Evolutionary conservation across 2,329 filamentous ascomycete genomes (phyloP).

Genomic region (Hypoxylon sp.): DNA sequence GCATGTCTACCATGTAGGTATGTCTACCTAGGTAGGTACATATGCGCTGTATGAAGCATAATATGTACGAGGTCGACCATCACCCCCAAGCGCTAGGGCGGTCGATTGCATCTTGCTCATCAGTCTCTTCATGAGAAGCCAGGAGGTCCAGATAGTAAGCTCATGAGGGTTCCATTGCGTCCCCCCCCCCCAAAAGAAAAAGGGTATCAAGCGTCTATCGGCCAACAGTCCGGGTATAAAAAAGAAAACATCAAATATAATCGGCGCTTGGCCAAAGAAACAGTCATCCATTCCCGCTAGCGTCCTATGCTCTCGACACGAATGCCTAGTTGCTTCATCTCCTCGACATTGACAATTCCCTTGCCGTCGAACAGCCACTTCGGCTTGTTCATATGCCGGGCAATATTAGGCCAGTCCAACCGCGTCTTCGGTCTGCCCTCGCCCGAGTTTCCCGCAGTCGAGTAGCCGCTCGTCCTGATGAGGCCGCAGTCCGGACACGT

Average conservation of each 20-base stretch:
- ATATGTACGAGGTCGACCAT: too few species aligned
- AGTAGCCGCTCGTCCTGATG: slow-evolving; percentile 50
- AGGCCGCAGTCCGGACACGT: slow-evolving; percentile 61
- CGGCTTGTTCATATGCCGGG: slow-evolving; percentile 59
- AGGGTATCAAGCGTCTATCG: slow-evolving; percentile 2
- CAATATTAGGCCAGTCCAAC: slow-evolving; percentile 61
- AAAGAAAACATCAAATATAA: background rate
- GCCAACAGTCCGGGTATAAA: slow-evolving; percentile 19
- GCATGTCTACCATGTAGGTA: too few species aligned
- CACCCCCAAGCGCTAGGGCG: too few species aligned
- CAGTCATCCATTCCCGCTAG: slow-evolving; percentile 1
- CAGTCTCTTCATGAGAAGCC: too few species aligned
- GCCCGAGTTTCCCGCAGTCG: slow-evolving; percentile 53
- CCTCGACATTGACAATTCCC: slow-evolving; percentile 58
- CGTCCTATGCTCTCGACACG: slow-evolving; percentile 60
- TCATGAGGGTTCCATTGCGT: background rate
- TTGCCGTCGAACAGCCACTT: slow-evolving; percentile 66
- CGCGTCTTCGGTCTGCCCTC: slow-evolving; percentile 57
- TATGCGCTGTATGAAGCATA: background rate
- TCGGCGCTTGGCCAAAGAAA: background rate
- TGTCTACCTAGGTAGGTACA: too few species aligned
- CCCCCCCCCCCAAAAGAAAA: background rate
- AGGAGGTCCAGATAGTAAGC: too few species aligned
- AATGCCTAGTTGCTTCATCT: slow-evolving; percentile 60
- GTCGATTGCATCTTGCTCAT: too few species aligned